Percentiles rank a stretch among this genome's conserved stretches.
These are phyloP conservation scores for Jamesozyma lodderae DNA, from an alignment of 805 yeast genomes.

Conservation along the genomic window DNA sequence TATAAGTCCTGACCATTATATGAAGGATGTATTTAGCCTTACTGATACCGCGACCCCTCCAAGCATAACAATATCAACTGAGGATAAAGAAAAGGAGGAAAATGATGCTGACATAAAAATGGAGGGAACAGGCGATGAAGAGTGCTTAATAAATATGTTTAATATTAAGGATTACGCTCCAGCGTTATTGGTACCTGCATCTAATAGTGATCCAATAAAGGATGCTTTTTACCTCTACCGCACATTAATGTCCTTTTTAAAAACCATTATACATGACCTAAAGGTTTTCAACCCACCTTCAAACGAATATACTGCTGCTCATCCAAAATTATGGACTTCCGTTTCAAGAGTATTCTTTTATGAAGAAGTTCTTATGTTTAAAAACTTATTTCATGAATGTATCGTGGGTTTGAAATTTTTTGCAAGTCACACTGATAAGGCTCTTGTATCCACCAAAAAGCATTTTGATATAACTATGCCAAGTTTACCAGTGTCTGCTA, in stretches of 20 bases:
- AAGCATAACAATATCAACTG: neutral
- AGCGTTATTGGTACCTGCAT: conserved; percentile 45
- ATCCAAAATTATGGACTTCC: conserved; percentile 66
- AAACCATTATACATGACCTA: conserved; percentile 81
- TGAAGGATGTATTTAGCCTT: conserved; percentile 25
- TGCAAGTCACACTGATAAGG: conserved; percentile 34
- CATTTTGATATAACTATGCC: conserved; percentile 67
- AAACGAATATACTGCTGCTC: conserved; percentile 38
- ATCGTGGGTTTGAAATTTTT: conserved; percentile 73
- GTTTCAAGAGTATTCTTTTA: conserved; percentile 72
- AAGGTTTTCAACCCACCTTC: conserved; percentile 87
- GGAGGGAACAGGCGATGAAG: conserved; percentile 8
- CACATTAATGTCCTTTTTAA: conserved; percentile 80
- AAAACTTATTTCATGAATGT: conserved; percentile 75
- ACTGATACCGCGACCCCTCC: conserved; percentile 6
- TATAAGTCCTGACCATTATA: conserved; percentile 33
- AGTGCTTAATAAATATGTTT: conserved; percentile 30
- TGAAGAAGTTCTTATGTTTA: conserved; percentile 74
- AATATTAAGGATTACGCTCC: conserved; percentile 47
- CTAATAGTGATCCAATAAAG: conserved; percentile 56
- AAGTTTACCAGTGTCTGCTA: conserved; percentile 72
- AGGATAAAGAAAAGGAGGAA: conserved; percentile 24
- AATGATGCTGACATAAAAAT: conserved; percentile 11
- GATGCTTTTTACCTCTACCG: conserved; percentile 84
- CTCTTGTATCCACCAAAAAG: conserved; percentile 20